Conservation (phyloP, 345 rosid species). For the Sisymbrium altissimum region DNA sequence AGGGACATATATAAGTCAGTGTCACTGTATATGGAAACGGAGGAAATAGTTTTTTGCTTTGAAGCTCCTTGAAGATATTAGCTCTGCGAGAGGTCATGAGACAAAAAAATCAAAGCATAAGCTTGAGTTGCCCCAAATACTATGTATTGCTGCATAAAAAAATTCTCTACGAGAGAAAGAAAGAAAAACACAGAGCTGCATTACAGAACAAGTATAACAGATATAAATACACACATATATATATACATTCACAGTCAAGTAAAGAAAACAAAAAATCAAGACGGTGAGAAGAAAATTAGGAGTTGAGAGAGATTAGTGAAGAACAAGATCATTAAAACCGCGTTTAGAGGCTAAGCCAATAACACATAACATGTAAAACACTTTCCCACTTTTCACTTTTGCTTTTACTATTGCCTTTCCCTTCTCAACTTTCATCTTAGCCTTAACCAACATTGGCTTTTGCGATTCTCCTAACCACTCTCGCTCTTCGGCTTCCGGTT, state of each 20-base stretch:
- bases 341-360: slow-evolving; percentile 35
- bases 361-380: slow-evolving; percentile 34
- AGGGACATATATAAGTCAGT: neutral
- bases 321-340: slow-evolving; percentile 29
- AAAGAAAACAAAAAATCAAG: slow-evolving; percentile 3
- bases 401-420: slow-evolving; percentile 33
- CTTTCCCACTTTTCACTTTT: slow-evolving; percentile 33
- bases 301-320: slow-evolving; percentile 17
- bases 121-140: neutral
- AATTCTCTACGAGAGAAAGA: neutral
- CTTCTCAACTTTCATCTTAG: slow-evolving; percentile 31
- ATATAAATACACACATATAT: slow-evolving; percentile 9
- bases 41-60: neutral
- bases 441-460: slow-evolving; percentile 27
- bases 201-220: slow-evolving; percentile 22
- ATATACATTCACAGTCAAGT: slow-evolving; percentile 22
- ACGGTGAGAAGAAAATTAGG: slow-evolving; percentile 7
- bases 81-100: neutral
- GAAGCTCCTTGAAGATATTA: neutral
- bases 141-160: slow-evolving; percentile 2
- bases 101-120: neutral
- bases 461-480: slow-evolving; percentile 17
- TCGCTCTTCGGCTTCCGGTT: slow-evolving; percentile 34
- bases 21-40: neutral
- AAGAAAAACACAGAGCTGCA: slow-evolving; percentile 1